These are phyloP conservation scores for Fusarium heterosporum DNA, from an alignment of 2,329 filamentous ascomycete species.

Conservation along the genomic window DNA sequence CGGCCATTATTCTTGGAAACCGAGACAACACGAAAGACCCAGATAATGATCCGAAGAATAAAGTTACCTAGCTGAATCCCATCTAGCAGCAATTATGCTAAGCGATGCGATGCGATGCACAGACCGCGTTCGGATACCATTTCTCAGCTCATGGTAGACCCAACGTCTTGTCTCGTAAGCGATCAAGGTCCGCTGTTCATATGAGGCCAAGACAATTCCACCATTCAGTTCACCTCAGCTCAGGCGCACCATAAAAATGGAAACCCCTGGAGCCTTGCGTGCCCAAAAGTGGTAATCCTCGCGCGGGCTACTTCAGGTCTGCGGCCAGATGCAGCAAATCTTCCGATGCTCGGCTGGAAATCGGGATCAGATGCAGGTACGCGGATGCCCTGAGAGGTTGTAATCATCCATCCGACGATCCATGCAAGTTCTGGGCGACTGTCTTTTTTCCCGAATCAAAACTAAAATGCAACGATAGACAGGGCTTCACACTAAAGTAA, in stretches of 20 bases:
- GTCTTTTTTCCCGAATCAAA: constrained; percentile 4
- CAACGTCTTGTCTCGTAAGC: not conserved
- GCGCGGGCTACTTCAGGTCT: constrained; percentile 12
- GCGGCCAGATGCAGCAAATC: constrained; percentile 23
- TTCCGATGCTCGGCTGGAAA: constrained; percentile 12
- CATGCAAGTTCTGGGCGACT: constrained; percentile 2
- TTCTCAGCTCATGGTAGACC: not conserved
- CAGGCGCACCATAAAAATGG: not conserved
- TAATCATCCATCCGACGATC: constrained; percentile 3
- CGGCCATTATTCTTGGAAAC: not conserved
- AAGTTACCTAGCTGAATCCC: not conserved
- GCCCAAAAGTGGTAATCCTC: constrained; percentile 14
- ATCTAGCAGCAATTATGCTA: not conserved
- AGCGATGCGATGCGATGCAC: not conserved
- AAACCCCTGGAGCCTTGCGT: constrained; percentile 4
- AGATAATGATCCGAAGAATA: not conserved
- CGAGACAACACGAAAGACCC: not conserved
- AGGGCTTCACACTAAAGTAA: not conserved
- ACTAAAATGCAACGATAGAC: constrained; percentile 24
- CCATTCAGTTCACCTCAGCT: constrained; percentile 29
- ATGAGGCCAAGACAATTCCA: constrained; percentile 25
- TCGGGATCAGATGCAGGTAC: constrained; percentile 26
- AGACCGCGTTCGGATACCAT: not conserved
- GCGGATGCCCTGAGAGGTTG: constrained; percentile 16
- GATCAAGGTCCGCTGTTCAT: not conserved